Conservation (phyloP, 192 early-diverging fungal genomes). For the Backusella tuberculispora region DNA sequence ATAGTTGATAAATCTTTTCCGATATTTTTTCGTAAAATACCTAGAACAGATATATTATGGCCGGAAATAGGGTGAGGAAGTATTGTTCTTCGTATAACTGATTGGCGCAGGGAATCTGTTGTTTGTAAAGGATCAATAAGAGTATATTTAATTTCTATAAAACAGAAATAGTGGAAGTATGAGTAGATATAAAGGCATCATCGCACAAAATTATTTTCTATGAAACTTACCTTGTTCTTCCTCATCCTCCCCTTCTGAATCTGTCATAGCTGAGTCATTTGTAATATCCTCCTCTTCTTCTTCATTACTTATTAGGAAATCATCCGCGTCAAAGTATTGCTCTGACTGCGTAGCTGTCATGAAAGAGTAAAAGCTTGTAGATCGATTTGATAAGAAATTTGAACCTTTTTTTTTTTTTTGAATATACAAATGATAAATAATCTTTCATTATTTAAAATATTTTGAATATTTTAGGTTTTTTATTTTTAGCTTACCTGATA, state of each 20-base stretch:
- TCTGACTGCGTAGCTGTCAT: conserved; percentile 40
- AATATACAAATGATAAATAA: too few relatives aligned
- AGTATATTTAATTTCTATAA: neutral
- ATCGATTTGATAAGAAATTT: conserved; percentile 7
- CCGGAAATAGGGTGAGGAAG: conserved; percentile 80
- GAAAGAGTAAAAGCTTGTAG: neutral
- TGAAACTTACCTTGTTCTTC: conserved; percentile 8
- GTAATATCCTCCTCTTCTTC: conserved; percentile 17
- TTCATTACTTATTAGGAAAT: conserved; percentile 49
- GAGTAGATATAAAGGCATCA: too few relatives aligned
- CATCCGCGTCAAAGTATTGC: conserved; percentile 75
- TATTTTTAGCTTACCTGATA: neutral
- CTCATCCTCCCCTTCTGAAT: conserved; percentile 11
- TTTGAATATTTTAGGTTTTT: too few relatives aligned
- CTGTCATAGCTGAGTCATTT: conserved; percentile 26
- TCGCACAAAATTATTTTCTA: too few relatives aligned
- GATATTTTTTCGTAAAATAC: conserved; percentile 86
- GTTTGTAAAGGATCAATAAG: neutral
- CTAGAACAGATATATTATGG: conserved; percentile 77
- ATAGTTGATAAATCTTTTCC: conserved; percentile 96
- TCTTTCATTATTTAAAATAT: too few relatives aligned
- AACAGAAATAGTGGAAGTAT: neutral
- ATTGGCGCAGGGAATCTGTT: neutral
- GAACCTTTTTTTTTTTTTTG: too few relatives aligned
- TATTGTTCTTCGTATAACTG: conserved; percentile 56